Evolutionary conservation across 306 rosid genomes (phyloP).

Genomic region (Canavalia ensiformis): DNA sequence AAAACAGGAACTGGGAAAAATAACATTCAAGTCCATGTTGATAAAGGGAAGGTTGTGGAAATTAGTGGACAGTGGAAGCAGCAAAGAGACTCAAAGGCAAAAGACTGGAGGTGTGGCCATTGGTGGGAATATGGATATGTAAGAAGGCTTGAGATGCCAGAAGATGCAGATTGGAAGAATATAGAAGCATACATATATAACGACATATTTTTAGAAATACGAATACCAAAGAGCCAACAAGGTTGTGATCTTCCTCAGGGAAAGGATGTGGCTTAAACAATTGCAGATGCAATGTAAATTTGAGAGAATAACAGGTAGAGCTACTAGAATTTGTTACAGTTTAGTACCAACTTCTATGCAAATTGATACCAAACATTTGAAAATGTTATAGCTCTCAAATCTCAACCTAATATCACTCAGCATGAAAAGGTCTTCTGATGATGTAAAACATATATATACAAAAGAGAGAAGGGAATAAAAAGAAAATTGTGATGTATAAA

Average conservation of each 20-base stretch:
- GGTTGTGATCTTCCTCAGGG: slow-evolving; percentile 55
- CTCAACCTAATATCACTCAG: slow-evolving; percentile 37
- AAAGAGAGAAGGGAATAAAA: slow-evolving; percentile 37
- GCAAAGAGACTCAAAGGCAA: slow-evolving; percentile 63
- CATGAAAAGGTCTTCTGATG: slow-evolving; percentile 15
- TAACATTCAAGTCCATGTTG: slow-evolving; percentile 68
- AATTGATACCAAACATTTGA: slow-evolving; percentile 44
- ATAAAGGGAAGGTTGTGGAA: slow-evolving; percentile 82
- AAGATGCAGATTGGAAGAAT: slow-evolving; percentile 84
- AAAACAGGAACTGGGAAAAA: slow-evolving; percentile 79
- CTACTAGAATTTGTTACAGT: slow-evolving; percentile 49
- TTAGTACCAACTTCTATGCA: slow-evolving; percentile 45
- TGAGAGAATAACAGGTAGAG: slow-evolving; percentile 2
- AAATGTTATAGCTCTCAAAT: slow-evolving; percentile 38
- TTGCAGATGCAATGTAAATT: slow-evolving; percentile 52
- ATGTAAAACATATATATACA: slow-evolving; percentile 24
- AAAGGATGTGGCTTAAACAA: slow-evolving; percentile 50
- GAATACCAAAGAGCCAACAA: slow-evolving; percentile 66
- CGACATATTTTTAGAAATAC: slow-evolving; percentile 71
- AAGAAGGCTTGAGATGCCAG: slow-evolving; percentile 93
- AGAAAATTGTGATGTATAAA: slow-evolving; percentile 36
- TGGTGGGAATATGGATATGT: slow-evolving; percentile 97
- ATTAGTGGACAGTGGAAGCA: slow-evolving; percentile 88
- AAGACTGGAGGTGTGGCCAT: slow-evolving; percentile 83
- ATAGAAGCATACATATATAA: slow-evolving; percentile 66